These are phyloP conservation scores for Magnaporthales sp. DNA, from an alignment of 2,329 filamentous ascomycete genomes.

Conservation along the genomic window DNA sequence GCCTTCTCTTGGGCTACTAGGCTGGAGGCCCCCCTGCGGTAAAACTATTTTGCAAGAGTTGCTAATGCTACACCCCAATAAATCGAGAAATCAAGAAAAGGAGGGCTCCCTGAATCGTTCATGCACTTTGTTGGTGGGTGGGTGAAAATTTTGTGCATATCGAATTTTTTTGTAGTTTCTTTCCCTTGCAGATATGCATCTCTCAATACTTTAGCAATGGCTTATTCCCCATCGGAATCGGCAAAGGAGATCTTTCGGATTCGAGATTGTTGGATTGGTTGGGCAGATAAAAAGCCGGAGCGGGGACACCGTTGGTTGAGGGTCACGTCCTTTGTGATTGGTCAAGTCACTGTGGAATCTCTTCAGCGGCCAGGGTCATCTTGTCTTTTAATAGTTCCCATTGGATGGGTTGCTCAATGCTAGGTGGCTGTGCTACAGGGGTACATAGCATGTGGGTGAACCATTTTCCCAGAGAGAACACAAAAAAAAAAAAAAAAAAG, in stretches of 20 bases:
- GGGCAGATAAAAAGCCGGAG: background rate
- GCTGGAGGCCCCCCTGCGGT: background rate
- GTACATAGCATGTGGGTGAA: background rate
- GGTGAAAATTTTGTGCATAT: background rate
- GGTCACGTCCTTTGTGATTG: background rate
- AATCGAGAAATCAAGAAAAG: background rate
- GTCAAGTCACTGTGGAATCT: background rate
- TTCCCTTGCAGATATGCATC: background rate
- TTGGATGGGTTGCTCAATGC: background rate
- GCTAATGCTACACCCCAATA: background rate
- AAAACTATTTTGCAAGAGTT: background rate
- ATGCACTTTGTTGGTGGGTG: background rate
- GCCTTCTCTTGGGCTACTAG: background rate
- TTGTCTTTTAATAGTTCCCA: background rate
- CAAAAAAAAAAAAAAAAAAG: background rate
- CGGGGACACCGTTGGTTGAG: background rate
- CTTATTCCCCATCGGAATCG: background rate
- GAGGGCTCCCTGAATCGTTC: background rate
- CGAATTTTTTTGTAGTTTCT: too few species aligned
- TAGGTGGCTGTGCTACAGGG: background rate
- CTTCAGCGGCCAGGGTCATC: background rate
- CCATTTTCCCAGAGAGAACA: background rate
- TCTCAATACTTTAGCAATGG: background rate
- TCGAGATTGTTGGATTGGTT: background rate
- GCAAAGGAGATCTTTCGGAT: background rate